Evolutionary conservation across 2,329 filamentous ascomycete genomes (phyloP).

Genomic region (Sphaerulina vaccinii): DNA sequence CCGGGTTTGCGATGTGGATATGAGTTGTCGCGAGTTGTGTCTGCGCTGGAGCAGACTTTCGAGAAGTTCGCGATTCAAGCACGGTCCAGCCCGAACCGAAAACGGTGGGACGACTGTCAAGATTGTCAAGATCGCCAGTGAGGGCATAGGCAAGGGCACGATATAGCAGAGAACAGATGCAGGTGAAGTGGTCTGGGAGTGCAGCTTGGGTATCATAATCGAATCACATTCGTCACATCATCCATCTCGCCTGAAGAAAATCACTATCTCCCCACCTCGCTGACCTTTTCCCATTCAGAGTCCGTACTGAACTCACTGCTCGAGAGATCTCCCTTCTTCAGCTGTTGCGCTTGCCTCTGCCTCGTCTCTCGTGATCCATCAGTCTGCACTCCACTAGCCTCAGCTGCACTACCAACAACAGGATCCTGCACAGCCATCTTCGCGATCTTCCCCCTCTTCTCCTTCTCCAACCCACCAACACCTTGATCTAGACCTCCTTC

Average conservation of each 20-base stretch:
- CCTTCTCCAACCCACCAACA: conserved; percentile 7
- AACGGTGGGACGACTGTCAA: too few species aligned
- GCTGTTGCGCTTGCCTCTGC: conserved; percentile 19
- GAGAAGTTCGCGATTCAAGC: too few species aligned
- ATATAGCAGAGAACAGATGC: too few species aligned
- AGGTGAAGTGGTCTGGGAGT: too few species aligned
- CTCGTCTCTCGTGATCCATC: conserved; percentile 16
- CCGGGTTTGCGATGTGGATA: too few species aligned
- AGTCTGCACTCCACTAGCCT: conserved; percentile 16
- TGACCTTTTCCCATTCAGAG: conserved; percentile 97
- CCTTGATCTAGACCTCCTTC: conserved; percentile 8
- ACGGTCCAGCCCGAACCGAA: too few species aligned
- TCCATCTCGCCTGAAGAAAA: neutral
- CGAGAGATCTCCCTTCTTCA: conserved; percentile 28
- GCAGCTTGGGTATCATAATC: conserved; percentile 3
- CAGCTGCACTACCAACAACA: conserved; percentile 12
- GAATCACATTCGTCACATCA: neutral
- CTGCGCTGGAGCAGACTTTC: too few species aligned
- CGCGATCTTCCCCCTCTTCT: conserved; percentile 21
- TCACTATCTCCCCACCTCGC: conserved; percentile 60
- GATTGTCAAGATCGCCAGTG: too few species aligned
- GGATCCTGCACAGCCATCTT: conserved; percentile 16
- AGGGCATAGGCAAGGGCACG: too few species aligned
- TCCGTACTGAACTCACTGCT: conserved; percentile 63
- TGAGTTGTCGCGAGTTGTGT: too few species aligned